Conservation (phyloP, 139 green algal genomes). For the Closterium sp. region DNA sequence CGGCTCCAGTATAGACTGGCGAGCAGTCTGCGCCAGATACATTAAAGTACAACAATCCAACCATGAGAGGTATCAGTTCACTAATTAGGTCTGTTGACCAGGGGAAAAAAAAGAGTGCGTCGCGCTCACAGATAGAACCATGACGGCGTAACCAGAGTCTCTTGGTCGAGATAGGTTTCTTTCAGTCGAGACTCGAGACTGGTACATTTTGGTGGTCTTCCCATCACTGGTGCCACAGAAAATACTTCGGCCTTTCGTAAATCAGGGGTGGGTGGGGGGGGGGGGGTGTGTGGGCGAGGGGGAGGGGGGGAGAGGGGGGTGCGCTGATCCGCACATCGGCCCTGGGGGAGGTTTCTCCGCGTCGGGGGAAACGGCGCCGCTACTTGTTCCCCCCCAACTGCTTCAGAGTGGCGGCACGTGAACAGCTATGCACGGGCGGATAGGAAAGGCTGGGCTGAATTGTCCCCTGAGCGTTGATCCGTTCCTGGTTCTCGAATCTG, state of each 20-base stretch:
- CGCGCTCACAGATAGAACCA: neutral
- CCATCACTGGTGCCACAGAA: too few species aligned
- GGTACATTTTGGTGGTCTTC: too few species aligned
- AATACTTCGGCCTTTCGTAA: too few species aligned
- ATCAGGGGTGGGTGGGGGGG: too few species aligned
- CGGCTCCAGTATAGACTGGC: neutral
- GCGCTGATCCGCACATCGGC: too few species aligned
- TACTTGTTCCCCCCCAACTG: neutral
- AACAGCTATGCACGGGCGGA: neutral
- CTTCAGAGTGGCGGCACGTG: neutral
- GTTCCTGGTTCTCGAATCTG: neutral
- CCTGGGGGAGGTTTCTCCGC: too few species aligned
- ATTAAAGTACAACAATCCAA: neutral
- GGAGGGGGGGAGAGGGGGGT: neutral
- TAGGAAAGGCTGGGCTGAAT: neutral
- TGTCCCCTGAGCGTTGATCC: neutral
- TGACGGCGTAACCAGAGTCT: neutral
- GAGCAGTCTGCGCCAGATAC: neutral
- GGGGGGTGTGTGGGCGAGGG: neutral
- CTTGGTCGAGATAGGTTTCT: too few species aligned
- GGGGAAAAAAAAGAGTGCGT: neutral
- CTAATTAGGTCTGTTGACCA: neutral
- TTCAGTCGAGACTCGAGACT: too few species aligned
- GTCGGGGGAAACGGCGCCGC: neutral
- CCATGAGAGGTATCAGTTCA: neutral